Conservation (phyloP, 371 early-diverging fungal species). For the Thermomucor indicae-seudaticae region DNA sequence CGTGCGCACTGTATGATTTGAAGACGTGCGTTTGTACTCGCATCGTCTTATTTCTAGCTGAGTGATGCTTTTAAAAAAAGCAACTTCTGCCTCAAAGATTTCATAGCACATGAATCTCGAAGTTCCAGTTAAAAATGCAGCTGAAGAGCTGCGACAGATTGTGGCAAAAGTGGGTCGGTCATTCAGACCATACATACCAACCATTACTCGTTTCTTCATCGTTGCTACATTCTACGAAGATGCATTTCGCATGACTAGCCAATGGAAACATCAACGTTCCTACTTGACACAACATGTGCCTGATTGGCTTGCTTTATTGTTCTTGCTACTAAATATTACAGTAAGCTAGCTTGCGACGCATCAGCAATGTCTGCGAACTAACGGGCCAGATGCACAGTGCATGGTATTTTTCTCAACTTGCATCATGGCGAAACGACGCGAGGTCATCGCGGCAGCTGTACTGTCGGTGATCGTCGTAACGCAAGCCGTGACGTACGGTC, state of each 20-base stretch:
- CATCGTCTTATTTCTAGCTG: too few relatives aligned
- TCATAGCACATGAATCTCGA: too few relatives aligned
- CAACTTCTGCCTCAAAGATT: neutral
- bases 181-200: slow-evolving; percentile 22
- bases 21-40: too few relatives aligned
- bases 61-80: neutral
- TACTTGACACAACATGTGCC: slow-evolving; percentile 25
- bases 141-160: too few relatives aligned
- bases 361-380: neutral
- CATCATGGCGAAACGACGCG: slow-evolving; percentile 71
- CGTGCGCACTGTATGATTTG: too few relatives aligned
- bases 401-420: slow-evolving; percentile 77
- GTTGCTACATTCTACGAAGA: slow-evolving; percentile 39
- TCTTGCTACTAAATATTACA: slow-evolving; percentile 57
- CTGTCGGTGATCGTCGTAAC: slow-evolving; percentile 68
- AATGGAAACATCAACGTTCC: slow-evolving; percentile 25
- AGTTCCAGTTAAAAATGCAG: too few relatives aligned
- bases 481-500: slow-evolving; percentile 87
- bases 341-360: slow-evolving; percentile 37
- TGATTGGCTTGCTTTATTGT: slow-evolving; percentile 1
- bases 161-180: slow-evolving; percentile 41
- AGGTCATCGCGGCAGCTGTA: slow-evolving; percentile 71
- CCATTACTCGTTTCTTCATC: slow-evolving; percentile 24
- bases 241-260: slow-evolving; percentile 24
- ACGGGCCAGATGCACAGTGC: slow-evolving; percentile 17